Evolutionary conservation across 371 early-diverging fungal genomes (phyloP).

Genomic region (Gilbertella persicaria): DNA sequence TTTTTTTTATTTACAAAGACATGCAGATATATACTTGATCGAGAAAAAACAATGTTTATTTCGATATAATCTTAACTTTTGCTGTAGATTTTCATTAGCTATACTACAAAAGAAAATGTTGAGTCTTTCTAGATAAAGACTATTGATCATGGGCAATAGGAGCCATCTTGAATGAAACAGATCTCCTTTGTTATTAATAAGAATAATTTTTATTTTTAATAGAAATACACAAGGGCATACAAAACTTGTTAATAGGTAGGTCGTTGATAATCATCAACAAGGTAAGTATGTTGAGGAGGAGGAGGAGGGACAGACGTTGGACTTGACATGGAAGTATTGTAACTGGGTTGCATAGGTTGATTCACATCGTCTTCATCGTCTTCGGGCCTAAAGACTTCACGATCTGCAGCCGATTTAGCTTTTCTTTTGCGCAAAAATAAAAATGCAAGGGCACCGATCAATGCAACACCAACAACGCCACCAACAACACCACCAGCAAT

Average conservation of each 20-base stretch:
- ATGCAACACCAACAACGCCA: constrained; percentile 30
- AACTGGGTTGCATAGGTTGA: constrained; percentile 9
- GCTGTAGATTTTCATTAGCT: too few species aligned
- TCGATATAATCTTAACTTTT: too few species aligned
- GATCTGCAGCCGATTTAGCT: constrained; percentile 19
- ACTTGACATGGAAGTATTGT: constrained; percentile 8
- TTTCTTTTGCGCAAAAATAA: constrained; percentile 23
- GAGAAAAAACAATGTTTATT: too few species aligned
- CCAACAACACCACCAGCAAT: constrained; percentile 42
- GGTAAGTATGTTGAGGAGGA: constrained; percentile 11
- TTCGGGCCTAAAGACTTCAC: constrained; percentile 35
- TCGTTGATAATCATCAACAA: constrained; percentile 8
- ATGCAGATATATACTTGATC: too few species aligned
- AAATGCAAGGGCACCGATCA: constrained; percentile 30
- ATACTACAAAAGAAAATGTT: too few species aligned
- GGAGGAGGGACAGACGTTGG: not conserved
- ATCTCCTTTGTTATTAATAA: not conserved
- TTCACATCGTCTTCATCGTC: constrained; percentile 26
- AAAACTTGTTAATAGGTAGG: not conserved
- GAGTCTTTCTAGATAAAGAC: too few species aligned
- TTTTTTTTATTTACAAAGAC: too few species aligned
- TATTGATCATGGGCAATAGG: too few species aligned
- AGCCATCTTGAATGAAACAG: too few species aligned
- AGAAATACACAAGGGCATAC: not conserved
- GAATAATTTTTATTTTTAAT: not conserved